Conservation (phyloP, 768 basidiomycete genomes). For the Amylocystis lapponica region DNA sequence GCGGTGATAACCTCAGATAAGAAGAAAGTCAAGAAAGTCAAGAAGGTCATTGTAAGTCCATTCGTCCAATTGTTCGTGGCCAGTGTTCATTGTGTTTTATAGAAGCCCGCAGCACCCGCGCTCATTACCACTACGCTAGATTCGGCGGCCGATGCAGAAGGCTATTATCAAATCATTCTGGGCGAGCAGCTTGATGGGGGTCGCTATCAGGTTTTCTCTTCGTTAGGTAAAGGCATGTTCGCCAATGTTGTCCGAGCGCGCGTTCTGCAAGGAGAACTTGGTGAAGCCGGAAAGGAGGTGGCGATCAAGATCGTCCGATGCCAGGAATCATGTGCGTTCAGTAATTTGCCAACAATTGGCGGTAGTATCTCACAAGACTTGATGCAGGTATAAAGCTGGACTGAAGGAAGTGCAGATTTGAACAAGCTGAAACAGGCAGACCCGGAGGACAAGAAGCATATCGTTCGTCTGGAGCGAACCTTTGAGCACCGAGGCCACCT, state of each 20-base stretch:
- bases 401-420: conserved; percentile 88
- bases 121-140: conserved; percentile 78
- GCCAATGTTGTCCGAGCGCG: conserved; percentile 92
- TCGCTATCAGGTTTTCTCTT: conserved; percentile 91
- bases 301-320: conserved; percentile 96
- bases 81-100: neutral
- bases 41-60: conserved; percentile 42
- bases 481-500: conserved; percentile 98
- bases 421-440: conserved; percentile 84
- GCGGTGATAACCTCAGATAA: conserved; percentile 47
- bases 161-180: conserved; percentile 91
- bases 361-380: too few species aligned
- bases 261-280: conserved; percentile 58
- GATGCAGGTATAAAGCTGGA: conserved; percentile 92
- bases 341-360: too few species aligned
- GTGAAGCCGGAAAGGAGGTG: conserved; percentile 64
- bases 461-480: conserved; percentile 87
- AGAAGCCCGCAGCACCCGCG: conserved; percentile 52
- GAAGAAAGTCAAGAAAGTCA: conserved; percentile 55
- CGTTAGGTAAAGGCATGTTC: conserved; percentile 98
- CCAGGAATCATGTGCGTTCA: conserved; percentile 96
- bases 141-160: conserved; percentile 89
- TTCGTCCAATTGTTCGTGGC: neutral
- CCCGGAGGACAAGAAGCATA: conserved; percentile 94
- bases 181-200: conserved; percentile 92